Conservation (phyloP, 495 filamentous ascomycete genomes). For the Podospora anserina region DNA sequence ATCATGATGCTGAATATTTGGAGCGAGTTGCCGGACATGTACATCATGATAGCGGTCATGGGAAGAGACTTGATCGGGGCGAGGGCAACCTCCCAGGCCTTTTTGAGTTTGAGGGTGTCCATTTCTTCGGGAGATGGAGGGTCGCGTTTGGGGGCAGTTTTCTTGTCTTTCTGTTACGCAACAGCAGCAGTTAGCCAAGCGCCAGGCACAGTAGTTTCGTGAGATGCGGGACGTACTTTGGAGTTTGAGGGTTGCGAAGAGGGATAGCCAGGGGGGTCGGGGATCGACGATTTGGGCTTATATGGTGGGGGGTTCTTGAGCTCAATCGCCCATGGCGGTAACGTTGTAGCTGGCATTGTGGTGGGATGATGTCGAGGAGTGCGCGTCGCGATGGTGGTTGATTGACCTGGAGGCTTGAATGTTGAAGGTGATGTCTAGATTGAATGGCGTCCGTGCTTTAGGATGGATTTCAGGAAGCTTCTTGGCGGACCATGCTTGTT, state of each 20-base stretch:
- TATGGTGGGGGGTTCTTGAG: conserved; percentile 63
- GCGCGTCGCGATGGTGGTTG: conserved; percentile 8
- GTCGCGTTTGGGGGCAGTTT: conserved; percentile 47
- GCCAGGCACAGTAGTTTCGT: background rate
- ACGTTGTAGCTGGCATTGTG: conserved; percentile 10
- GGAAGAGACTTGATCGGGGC: conserved; percentile 91
- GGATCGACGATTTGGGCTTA: conserved; percentile 59
- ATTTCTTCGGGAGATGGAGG: conserved; percentile 73
- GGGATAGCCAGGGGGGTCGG: conserved; percentile 85
- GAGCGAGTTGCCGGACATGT: conserved; percentile 98
- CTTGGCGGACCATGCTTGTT: conserved; percentile 22
- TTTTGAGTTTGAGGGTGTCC: conserved; percentile 93
- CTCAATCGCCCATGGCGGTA: conserved; percentile 71
- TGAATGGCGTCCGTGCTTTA: conserved; percentile 18
- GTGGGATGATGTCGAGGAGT: background rate
- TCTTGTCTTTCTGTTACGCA: conserved; percentile 44
- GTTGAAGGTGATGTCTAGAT: conserved; percentile 22
- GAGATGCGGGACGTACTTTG: conserved; percentile 46
- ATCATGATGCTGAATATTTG: conserved; percentile 99
- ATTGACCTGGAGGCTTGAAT: background rate
- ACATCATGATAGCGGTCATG: conserved; percentile 99
- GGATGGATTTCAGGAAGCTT: background rate
- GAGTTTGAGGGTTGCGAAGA: conserved; percentile 48
- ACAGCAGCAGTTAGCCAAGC: background rate
- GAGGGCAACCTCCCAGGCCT: conserved; percentile 96